These are phyloP conservation scores for Wallemia mellicola DNA, from an alignment of 1,284 basidiomycete genomes.

Conservation along the genomic window DNA sequence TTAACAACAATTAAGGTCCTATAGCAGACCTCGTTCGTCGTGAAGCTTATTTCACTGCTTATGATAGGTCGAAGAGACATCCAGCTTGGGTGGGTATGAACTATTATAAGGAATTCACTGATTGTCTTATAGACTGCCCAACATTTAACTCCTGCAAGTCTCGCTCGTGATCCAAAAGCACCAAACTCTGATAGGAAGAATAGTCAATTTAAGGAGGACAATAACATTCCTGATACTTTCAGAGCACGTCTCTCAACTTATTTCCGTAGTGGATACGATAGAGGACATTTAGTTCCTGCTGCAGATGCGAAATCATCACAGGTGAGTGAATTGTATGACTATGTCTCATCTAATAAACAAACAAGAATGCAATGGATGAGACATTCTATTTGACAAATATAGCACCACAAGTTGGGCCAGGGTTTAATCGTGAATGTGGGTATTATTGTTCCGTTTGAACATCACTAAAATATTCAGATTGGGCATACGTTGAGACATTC, in stretches of 20 bases:
- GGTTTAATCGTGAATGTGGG: conserved; percentile 95
- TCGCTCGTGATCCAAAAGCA: not conserved
- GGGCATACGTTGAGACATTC: conserved; percentile 92
- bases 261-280: conserved; percentile 78
- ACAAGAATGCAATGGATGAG: conserved; percentile 74
- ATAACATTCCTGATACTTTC: not conserved
- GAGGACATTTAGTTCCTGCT: conserved; percentile 90
- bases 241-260: conserved; percentile 16
- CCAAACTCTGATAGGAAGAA: not conserved
- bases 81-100: not conserved
- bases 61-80: not conserved
- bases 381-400: conserved; percentile 89
- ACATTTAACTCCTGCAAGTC: not conserved
- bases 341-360: no score
- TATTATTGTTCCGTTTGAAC: no score
- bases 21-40: not conserved
- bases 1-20: not conserved
- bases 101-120: no score
- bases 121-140: not conserved
- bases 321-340: no score
- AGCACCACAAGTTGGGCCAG: conserved; percentile 86
- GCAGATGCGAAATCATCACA: conserved; percentile 79
- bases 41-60: not conserved
- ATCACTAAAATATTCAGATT: no score
- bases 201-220: not conserved